A percentile compares a stretch with the other conserved stretches of the same genome.
Conservation (phyloP, 140 eudicot genomes). For the Anethum foeniculum region DNA sequence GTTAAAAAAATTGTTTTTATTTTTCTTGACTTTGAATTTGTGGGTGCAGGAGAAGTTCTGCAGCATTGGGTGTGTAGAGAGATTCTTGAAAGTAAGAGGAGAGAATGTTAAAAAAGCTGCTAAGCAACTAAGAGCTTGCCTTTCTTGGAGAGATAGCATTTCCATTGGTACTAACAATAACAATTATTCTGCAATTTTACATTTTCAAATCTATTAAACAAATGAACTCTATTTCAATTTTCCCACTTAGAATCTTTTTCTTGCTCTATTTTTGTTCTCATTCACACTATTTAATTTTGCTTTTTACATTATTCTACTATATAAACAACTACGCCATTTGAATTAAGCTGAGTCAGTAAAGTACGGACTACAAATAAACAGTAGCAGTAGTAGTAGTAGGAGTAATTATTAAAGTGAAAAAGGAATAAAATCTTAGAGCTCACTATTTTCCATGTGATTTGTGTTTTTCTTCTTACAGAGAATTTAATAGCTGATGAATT, state of each 20-base stretch:
- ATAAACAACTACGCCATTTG: conserved; percentile 26
- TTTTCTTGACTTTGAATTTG: not conserved
- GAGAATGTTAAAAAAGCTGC: conserved; percentile 88
- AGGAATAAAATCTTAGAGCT: not conserved
- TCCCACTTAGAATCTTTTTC: conserved; percentile 16
- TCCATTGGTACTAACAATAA: conserved; percentile 44
- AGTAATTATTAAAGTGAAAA: conserved; percentile 39
- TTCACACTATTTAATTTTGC: conserved; percentile 28
- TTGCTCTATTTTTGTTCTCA: conserved; percentile 6
- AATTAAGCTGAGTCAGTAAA: conserved; percentile 15
- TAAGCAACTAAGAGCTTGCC: conserved; percentile 72
- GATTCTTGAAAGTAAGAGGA: conserved; percentile 79
- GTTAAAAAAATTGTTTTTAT: not conserved
- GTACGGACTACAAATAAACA: conserved; percentile 21
- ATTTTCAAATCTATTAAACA: not conserved
- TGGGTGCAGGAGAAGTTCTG: conserved; percentile 76
- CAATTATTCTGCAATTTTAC: not conserved
- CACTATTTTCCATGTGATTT: conserved; percentile 17
- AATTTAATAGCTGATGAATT: conserved; percentile 91
- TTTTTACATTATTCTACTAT: not conserved
- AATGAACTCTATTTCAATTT: not conserved
- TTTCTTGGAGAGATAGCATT: conserved; percentile 76
- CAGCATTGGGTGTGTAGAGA: conserved; percentile 64
- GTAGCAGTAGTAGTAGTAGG: not conserved
- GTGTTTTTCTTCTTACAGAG: conserved; percentile 24